Percentiles rank a stretch among this genome's conserved stretches.
Conservation (phyloP, 2,329 filamentous ascomycete species). For the Calonectria pseudoreteaudii region DNA sequence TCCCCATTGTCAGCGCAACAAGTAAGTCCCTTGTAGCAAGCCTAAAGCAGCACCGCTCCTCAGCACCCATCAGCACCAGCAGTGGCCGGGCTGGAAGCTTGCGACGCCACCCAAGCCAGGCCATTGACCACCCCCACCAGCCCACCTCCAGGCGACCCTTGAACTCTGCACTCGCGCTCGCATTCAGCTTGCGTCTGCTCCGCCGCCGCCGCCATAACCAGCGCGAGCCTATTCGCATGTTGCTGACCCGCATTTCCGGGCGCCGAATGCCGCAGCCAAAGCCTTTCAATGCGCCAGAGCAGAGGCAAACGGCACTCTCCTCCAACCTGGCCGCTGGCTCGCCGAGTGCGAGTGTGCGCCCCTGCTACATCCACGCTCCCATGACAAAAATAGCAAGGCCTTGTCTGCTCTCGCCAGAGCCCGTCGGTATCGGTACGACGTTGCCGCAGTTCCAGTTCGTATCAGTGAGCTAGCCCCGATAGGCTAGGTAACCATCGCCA, state of each 20-base stretch:
- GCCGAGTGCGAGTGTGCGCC: background rate
- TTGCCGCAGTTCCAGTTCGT: slow-evolving; percentile 15
- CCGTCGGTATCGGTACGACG: slow-evolving; percentile 2
- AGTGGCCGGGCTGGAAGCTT: slow-evolving; percentile 13
- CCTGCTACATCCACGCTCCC: background rate
- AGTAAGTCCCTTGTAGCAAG: background rate
- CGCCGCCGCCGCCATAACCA: background rate
- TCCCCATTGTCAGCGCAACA: background rate
- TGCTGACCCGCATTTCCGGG: background rate
- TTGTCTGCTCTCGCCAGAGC: background rate
- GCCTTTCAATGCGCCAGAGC: background rate
- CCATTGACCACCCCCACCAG: slow-evolving; percentile 12
- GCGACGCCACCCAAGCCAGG: slow-evolving; percentile 10
- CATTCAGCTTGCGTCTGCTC: slow-evolving; percentile 16
- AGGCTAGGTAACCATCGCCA: slow-evolving; percentile 18
- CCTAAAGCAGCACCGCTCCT: background rate
- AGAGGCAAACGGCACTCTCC: background rate
- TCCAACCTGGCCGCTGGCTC: background rate
- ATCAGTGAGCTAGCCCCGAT: slow-evolving; percentile 10
- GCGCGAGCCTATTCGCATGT: background rate
- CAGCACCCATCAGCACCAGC: slow-evolving; percentile 13
- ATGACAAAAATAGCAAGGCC: slow-evolving; percentile 13
- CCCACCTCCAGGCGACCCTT: background rate
- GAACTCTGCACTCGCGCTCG: slow-evolving; percentile 1
- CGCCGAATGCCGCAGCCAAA: background rate